Evolutionary conservation across 2,329 filamentous ascomycete genomes (phyloP), one percentile per base, ranked within the genome.

Genomic region (Aspergillus texensis): DNA sequence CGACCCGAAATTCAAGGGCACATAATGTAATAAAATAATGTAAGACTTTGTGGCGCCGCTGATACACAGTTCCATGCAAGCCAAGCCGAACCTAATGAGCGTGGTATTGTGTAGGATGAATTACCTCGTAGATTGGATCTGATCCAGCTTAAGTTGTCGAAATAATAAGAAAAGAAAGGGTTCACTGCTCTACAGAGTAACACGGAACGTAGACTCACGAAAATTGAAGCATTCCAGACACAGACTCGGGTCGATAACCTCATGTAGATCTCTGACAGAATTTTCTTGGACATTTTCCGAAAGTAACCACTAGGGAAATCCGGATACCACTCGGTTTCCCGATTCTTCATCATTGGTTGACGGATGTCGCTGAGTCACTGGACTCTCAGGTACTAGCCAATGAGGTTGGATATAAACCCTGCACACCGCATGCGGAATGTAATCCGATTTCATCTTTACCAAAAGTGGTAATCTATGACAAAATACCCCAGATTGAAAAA

Each of bases 311-410:
- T 48, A 48, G 3, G 12, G 43, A 48, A 48, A 48, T 48, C 45
- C 24, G 24, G 45, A 48, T 48, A 48, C 45, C 45, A 16, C 11
- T 48, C 45, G 45, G 45, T 48, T 48, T 48, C 45, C 45, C 45
- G 45, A 26, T 8, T 11, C 12, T 2, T 26, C 8, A 3, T 48
- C 21, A 48, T 48, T 48, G 45, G 45, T 4, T 9, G n/a, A 12
- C 6, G 11, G 21, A 14, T 3, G 3, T 14, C 21, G 6, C n/a
- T 21, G 43, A 46, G 43, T 46, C 43, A 24, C 11, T 14, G 0
- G 2, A 14, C 0, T 2, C 3, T 21, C 43, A 21, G 19, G 10
- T 0, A 48, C 11, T 16, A 21, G 4, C 45, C 45, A 48, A 48
- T 48, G 12, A 16, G 0, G 4, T 48, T 19, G 12, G 0, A 14